Evolutionary conservation across 768 basidiomycete species (phyloP).

Genomic region (Boletus rufocinnamomeus): DNA sequence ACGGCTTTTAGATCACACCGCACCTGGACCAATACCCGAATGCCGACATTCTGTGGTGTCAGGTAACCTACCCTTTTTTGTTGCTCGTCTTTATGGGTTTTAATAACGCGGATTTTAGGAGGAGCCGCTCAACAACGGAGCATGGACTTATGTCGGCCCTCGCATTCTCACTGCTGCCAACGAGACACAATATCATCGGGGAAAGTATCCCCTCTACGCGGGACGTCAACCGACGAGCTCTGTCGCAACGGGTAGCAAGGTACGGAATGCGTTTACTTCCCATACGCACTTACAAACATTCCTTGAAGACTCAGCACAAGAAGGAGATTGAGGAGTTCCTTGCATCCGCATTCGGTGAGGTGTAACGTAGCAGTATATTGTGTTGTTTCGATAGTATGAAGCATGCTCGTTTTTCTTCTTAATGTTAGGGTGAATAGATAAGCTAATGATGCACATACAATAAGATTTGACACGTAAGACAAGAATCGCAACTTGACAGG

Average conservation of each 20-base stretch:
- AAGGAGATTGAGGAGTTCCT: constrained; percentile 85
- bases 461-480: neutral
- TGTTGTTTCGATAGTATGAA: neutral
- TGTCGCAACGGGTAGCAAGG: constrained; percentile 91
- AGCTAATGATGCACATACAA: constrained; percentile 2
- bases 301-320: constrained; percentile 72
- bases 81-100: neutral
- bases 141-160: constrained; percentile 95
- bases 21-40: constrained; percentile 97
- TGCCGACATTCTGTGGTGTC: constrained; percentile 90
- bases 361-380: constrained; percentile 2
- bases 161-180: constrained; percentile 92
- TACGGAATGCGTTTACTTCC: constrained; percentile 31
- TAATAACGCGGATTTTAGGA: constrained; percentile 48
- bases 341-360: constrained; percentile 53
- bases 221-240: constrained; percentile 92
- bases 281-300: neutral
- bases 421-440: constrained; percentile 9
- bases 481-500: neutral
- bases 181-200: constrained; percentile 86
- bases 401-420: neutral
- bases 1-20: constrained; percentile 66
- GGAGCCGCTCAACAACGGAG: constrained; percentile 96
- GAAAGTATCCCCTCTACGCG: constrained; percentile 89
- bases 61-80: constrained; percentile 43